A percentile compares a stretch with the other conserved stretches of the same genome.
Conservation (phyloP, 2,329 filamentous ascomycete species). For the Colletotrichum kahawae region DNA sequence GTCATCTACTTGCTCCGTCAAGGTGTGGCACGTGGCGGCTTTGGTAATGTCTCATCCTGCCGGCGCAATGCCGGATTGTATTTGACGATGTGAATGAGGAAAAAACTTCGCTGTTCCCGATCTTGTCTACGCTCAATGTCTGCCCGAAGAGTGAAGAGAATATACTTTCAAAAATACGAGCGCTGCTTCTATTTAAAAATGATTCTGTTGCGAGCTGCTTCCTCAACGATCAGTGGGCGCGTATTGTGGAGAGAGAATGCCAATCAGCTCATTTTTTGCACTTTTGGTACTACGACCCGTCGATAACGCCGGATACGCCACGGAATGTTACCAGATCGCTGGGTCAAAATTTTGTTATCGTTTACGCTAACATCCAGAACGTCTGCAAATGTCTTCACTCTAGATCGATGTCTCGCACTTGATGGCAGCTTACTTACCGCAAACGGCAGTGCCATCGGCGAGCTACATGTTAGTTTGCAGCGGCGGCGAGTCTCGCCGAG, state of each 20-base stretch:
- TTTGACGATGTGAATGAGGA: not conserved
- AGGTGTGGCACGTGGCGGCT: not conserved
- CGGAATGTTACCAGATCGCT: not conserved
- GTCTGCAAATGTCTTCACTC: not conserved
- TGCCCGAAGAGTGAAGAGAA: not conserved
- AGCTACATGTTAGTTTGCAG: not conserved
- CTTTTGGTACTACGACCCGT: not conserved
- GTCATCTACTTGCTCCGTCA: not conserved
- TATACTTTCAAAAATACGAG: rapidly evolving
- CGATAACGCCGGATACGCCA: not conserved
- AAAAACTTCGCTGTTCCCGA: not conserved
- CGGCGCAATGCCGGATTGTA: not conserved
- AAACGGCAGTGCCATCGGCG: not conserved
- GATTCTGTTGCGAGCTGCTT: not conserved
- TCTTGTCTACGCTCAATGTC: not conserved
- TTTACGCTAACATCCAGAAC: not conserved
- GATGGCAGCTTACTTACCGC: not conserved
- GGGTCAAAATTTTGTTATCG: not conserved
- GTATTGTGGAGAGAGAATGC: not conserved
- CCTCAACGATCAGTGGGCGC: not conserved
- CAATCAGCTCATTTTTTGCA: not conserved
- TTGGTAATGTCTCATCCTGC: not conserved
- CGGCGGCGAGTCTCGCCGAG: not conserved
- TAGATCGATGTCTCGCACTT: not conserved
- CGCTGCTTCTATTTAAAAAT: not conserved